These are phyloP conservation scores for Chionographis japonica DNA, from an alignment of 106 monocot species.

Conservation along the genomic window DNA sequence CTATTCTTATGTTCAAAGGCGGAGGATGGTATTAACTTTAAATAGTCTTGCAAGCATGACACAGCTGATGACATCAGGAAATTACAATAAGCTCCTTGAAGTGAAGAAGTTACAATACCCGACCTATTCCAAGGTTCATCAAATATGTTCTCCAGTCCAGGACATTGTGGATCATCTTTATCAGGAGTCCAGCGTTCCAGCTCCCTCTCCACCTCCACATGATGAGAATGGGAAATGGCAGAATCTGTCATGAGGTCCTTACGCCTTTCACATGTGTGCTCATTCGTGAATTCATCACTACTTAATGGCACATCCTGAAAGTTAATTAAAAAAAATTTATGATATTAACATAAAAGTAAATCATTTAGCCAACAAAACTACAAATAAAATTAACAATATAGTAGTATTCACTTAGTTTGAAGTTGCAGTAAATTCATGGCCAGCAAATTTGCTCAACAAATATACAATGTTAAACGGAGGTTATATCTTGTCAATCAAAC, in stretches of 20 bases:
- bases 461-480: too few species aligned
- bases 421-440: too few species aligned
- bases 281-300: constrained; percentile 44
- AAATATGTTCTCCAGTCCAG: constrained; percentile 85
- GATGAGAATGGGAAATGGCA: constrained; percentile 75
- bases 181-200: constrained; percentile 84
- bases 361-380: too few species aligned
- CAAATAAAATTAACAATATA: too few species aligned
- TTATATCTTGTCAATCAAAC: too few species aligned
- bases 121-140: constrained; percentile 76
- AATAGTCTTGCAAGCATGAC: too few species aligned
- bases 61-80: too few species aligned
- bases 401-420: too few species aligned
- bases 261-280: constrained; percentile 35
- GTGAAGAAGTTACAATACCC: background rate
- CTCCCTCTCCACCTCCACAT: constrained; percentile 73
- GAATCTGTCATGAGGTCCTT: constrained; percentile 89
- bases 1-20: too few species aligned
- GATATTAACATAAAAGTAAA: too few species aligned
- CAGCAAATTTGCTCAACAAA: too few species aligned
- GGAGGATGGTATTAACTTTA: too few species aligned
- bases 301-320: constrained; percentile 64
- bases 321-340: background rate
- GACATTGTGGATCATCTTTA: constrained; percentile 60
- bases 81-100: background rate